Evolutionary conservation across 768 basidiomycete species (phyloP), one percentile per base, ranked within the genome.

Genomic region (Leccinum arenicola): DNA sequence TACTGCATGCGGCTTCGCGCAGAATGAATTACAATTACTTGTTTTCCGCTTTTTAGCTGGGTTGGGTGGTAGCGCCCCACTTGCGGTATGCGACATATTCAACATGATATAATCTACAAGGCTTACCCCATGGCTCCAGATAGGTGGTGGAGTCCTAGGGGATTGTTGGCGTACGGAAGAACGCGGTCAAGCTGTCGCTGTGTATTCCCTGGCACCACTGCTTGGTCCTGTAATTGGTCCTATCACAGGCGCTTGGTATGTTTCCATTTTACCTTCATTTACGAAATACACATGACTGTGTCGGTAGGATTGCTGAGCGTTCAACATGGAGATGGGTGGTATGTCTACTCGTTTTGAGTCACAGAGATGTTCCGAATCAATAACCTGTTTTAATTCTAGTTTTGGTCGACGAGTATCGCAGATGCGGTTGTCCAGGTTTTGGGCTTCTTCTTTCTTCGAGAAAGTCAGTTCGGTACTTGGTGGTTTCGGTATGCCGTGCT

Each of bases 291-390:
- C 49, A 25, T 54, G 4, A 52, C 33, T 19, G 0, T 33, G 62
- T 68, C 12, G 68, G 64, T 15, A 80, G 63, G 76, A 81, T 91
- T 27, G 82, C 84, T 0, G 75, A 88, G 45, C 75, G 73, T 38
- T 80, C 85, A 0, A 85, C 84, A 0, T 90, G 88, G 88, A 75
- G 85, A 69, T 89, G 87, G 87, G 86, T 88, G 31, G 84, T 82
- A 69, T 45, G 82, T 76, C 5, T 38, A 12, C 3, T 48, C 21
- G 4, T 45, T 38, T 40, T 2, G 0, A 17, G 3, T 6, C 11
- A 0, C 48, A 17, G n/a, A 6, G 10, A 45, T 45, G n/a, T 15
- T 12, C 19, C 38, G 7, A 11, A 27, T 15, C 3, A 6, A 55
- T 55, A 23, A 50, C 3, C 3, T 47, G 3, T 29, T 48, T 17